phyloP scores from a whole-genome alignment of 202 grass and related monocot species.

The Schoenoplectus tabernaemontani region DNA sequence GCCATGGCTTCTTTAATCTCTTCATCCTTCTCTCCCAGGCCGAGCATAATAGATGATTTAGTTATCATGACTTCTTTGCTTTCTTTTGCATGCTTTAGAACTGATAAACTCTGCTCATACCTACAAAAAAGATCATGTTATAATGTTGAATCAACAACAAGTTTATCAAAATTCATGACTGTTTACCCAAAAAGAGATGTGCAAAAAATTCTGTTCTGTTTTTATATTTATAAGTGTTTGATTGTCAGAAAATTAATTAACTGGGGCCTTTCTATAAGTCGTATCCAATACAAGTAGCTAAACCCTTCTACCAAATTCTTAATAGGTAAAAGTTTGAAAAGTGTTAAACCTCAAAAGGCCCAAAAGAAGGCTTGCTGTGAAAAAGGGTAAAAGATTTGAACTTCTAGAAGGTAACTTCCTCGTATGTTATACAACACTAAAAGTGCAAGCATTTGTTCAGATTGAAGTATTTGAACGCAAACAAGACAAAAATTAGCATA shows the following conservation, averaged over 20 bases:
- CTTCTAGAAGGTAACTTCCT: neutral
- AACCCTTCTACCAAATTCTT: neutral
- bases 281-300: neutral
- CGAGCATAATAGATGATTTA: slow-evolving; percentile 91
- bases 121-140: slow-evolving; percentile 23
- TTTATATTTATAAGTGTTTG: neutral
- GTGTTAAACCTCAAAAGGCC: neutral
- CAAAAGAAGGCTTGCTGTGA: neutral
- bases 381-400: neutral
- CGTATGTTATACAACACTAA: neutral
- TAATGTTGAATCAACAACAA: neutral
- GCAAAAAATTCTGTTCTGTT: neutral
- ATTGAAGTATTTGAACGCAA: neutral
- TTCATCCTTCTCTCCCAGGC: slow-evolving; percentile 80
- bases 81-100: slow-evolving; percentile 74
- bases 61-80: slow-evolving; percentile 74
- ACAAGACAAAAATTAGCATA: neutral
- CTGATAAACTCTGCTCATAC: slow-evolving; percentile 80
- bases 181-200: neutral
- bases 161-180: neutral
- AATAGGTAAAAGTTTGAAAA: neutral
- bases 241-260: neutral
- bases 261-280: neutral
- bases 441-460: neutral
- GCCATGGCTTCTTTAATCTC: slow-evolving; percentile 73